phyloP scores from a whole-genome alignment of 31 red algal species.

The Porphyra umbilicalis region DNA sequence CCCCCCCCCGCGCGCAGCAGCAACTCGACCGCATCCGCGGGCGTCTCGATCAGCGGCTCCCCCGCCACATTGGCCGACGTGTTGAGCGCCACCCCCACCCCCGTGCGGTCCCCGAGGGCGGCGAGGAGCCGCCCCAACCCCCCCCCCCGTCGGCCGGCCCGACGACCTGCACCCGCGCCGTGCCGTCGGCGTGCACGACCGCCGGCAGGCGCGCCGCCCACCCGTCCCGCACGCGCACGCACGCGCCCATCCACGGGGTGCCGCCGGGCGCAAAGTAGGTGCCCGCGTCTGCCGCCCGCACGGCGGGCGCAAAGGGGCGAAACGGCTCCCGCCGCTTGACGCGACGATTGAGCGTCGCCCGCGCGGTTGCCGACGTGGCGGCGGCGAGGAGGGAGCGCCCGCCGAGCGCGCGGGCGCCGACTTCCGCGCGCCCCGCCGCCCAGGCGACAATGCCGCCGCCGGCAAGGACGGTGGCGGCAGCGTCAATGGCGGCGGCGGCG shows the following conservation, averaged over 20 bases:
- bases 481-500: not conserved
- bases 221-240: not conserved
- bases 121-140: constrained; percentile 21
- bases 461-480: constrained; percentile 24
- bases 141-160: not conserved
- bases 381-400: constrained; percentile 77
- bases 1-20: constrained; percentile 28
- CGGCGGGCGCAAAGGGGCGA: constrained; percentile 77
- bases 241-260: constrained; percentile 2
- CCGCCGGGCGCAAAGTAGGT: not conserved
- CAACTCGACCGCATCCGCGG: constrained; percentile 42
- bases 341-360: constrained; percentile 31
- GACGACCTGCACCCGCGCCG: constrained; percentile 56
- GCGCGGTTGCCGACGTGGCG: constrained; percentile 13
- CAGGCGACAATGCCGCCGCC: constrained; percentile 46
- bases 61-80: constrained; percentile 77
- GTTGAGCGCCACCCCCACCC: constrained; percentile 66
- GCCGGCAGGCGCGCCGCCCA: constrained; percentile 11
- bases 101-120: constrained; percentile 25
- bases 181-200: constrained; percentile 76
- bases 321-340: constrained; percentile 82
- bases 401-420: constrained; percentile 76
- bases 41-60: constrained; percentile 82
- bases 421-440: constrained; percentile 61
- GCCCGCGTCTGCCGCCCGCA: constrained; percentile 29